These are phyloP conservation scores for Globisporangium megalacanthum DNA, from an alignment of 352 stramenopile genomes.

Conservation along the genomic window DNA sequence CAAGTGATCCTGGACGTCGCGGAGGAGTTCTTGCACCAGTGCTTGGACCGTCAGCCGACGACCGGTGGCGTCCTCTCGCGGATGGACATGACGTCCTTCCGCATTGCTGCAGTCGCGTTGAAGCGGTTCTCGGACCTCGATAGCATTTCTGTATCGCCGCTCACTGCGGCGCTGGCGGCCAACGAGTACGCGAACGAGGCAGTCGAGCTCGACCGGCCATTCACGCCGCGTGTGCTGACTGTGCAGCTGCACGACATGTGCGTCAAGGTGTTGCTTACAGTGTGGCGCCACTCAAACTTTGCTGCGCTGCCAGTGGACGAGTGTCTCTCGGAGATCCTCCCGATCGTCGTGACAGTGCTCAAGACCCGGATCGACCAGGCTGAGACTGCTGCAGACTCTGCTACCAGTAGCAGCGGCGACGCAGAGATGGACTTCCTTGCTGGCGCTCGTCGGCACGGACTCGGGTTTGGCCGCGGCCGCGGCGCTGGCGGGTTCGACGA, in stretches of 20 bases:
- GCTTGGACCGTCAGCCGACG: conserved; percentile 6
- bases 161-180: conserved; percentile 54
- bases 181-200: conserved; percentile 35
- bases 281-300: conserved; percentile 62
- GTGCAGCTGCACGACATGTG: conserved; percentile 62
- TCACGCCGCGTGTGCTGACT: conserved; percentile 48
- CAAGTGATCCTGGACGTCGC: conserved; percentile 51
- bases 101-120: conserved; percentile 54
- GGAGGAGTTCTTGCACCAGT: conserved; percentile 20
- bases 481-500: conserved; percentile 24
- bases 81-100: conserved; percentile 66
- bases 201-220: conserved; percentile 17
- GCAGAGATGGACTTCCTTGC: conserved; percentile 24
- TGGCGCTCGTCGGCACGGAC: conserved; percentile 22
- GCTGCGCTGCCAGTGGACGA: conserved; percentile 33
- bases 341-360: conserved; percentile 64
- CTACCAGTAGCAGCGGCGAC: conserved; percentile 13
- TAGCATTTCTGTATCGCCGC: conserved; percentile 46
- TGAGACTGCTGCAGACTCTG: conserved; percentile 10
- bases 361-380: conserved; percentile 65
- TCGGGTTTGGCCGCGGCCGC: conserved; percentile 27
- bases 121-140: conserved; percentile 65
- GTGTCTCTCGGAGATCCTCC: conserved; percentile 57
- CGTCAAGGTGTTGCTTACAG: conserved; percentile 38
- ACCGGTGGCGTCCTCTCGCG: conserved; percentile 19